Percentiles rank a stretch among this genome's conserved stretches.
Conservation (phyloP, 1,139 yeast species). For the Kurtzmaniella quercitrusa region DNA sequence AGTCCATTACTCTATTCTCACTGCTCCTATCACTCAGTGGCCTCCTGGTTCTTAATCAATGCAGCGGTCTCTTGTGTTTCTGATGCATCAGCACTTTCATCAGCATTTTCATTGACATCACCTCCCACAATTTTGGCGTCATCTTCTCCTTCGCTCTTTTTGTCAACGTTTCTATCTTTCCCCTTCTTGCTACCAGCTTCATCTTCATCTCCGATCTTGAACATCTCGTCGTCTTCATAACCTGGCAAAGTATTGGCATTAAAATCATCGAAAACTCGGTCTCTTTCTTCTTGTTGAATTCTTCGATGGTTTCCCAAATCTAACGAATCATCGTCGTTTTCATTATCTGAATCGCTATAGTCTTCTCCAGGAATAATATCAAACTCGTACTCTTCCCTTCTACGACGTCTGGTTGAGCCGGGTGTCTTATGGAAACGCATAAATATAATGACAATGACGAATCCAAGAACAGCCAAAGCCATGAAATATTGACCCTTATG, state of each 20-base stretch:
- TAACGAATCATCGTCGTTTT: conserved; percentile 22
- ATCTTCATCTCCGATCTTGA: conserved; percentile 39
- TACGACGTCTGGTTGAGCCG: conserved; percentile 49
- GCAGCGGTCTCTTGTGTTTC: background rate
- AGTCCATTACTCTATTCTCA: background rate
- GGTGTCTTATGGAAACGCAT: conserved; percentile 51
- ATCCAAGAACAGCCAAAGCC: conserved; percentile 57
- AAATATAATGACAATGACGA: conserved; percentile 47
- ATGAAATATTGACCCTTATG: conserved; percentile 59
- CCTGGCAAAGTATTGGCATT: conserved; percentile 36
- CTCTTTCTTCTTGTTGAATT: conserved; percentile 32
- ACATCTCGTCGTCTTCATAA: conserved; percentile 39
- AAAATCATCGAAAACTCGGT: conserved; percentile 36
- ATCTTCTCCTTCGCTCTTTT: background rate
- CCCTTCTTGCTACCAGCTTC: conserved; percentile 13
- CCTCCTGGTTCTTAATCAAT: background rate
- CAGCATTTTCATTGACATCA: too few relatives aligned
- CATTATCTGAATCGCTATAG: conserved; percentile 31
- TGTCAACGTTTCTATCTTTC: conserved; percentile 4
- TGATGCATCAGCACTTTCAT: background rate
- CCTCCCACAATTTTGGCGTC: conserved; percentile 1
- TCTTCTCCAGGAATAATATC: conserved; percentile 75
- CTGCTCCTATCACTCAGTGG: background rate
- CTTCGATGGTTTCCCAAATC: conserved; percentile 18
- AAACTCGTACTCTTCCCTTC: conserved; percentile 73